Evolutionary conservation across 2,329 filamentous ascomycete genomes (phyloP).

Genomic region (Thermothelomyces thermophilus): DNA sequence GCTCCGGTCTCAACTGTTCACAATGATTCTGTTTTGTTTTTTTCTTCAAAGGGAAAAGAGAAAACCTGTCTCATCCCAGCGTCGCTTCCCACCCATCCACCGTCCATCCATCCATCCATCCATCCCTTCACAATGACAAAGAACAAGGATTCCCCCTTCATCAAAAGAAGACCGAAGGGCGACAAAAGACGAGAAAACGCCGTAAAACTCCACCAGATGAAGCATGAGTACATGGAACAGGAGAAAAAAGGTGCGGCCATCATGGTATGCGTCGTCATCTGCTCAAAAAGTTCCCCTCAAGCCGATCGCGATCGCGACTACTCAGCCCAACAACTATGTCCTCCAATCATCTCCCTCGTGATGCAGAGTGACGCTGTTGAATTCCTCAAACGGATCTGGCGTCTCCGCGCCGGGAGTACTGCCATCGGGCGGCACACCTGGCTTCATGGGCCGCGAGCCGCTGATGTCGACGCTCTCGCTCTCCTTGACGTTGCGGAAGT

Average conservation of each 20-base stretch:
- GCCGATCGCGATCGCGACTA: neutral
- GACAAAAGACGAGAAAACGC: neutral
- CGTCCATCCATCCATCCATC: neutral
- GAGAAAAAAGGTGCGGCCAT: neutral
- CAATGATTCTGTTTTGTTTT: no score
- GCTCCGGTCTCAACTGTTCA: neutral
- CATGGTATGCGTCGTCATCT: no score
- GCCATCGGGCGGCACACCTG: conserved; percentile 77
- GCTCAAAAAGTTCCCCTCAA: no score
- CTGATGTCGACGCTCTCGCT: conserved; percentile 87
- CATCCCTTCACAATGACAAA: neutral
- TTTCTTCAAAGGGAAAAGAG: no score
- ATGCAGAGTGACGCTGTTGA: conserved; percentile 95
- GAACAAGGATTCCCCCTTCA: neutral
- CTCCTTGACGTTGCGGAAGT: conserved; percentile 97
- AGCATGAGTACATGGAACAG: conserved; percentile 1
- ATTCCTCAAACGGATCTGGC: conserved; percentile 92
- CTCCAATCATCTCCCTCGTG: conserved; percentile 79
- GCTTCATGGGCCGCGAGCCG: conserved; percentile 51
- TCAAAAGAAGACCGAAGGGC: neutral
- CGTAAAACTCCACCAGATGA: conserved; percentile 13
- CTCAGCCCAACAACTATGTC: neutral
- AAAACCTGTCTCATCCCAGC: no score
- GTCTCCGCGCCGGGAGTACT: conserved; percentile 76
- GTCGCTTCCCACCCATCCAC: neutral